These are phyloP conservation scores for Anacardium occidentale DNA, from an alignment of 345 rosid species.

Conservation along the genomic window DNA sequence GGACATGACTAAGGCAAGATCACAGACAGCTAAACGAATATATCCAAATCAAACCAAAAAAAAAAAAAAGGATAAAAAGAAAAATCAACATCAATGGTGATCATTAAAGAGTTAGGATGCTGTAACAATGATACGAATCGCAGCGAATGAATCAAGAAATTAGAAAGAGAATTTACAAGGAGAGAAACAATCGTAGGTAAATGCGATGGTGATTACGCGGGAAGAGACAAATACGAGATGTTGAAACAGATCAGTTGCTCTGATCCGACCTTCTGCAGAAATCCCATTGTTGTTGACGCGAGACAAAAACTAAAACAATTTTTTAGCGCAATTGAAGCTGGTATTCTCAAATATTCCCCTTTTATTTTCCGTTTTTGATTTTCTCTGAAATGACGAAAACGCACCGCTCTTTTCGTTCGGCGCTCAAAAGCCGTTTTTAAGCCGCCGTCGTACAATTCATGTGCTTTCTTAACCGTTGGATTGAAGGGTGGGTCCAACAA, in stretches of 20 bases:
- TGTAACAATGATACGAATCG: constrained; percentile 11
- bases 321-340: constrained; percentile 42
- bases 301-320: constrained; percentile 14
- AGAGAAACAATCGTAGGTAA: constrained; percentile 7
- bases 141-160: constrained; percentile 4
- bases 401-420: constrained; percentile 34
- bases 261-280: constrained; percentile 49
- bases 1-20: constrained; percentile 11
- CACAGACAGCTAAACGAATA: not conserved
- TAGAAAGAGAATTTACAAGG: constrained; percentile 25
- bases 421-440: constrained; percentile 32
- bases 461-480: constrained; percentile 25
- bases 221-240: constrained; percentile 18
- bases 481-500: not conserved
- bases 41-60: constrained; percentile 13
- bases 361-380: constrained; percentile 2
- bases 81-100: constrained; percentile 32
- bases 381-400: constrained; percentile 33
- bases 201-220: constrained; percentile 25
- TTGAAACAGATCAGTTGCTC: constrained; percentile 24
- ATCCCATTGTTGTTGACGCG: constrained; percentile 40
- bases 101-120: not conserved
- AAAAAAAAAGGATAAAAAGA: not conserved
- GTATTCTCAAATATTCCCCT: constrained; percentile 22
- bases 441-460: constrained; percentile 23